A percentile compares a stretch with the other conserved stretches of the same genome.
phyloP scores from a whole-genome alignment of 768 basidiomycete species.

The Ephemerocybe angulata region DNA sequence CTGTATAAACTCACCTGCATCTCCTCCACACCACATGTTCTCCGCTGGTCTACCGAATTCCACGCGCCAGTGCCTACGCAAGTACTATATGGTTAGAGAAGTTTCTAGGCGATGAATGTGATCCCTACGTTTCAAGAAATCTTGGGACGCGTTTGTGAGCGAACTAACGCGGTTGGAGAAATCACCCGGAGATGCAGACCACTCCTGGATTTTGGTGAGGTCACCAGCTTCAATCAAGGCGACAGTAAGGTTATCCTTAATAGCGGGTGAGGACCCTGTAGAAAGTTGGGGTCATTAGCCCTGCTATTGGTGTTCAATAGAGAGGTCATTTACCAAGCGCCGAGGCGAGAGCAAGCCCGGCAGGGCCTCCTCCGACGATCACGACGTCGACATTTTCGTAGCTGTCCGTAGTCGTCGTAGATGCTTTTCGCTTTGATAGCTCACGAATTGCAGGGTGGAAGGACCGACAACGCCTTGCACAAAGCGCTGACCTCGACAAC shows the following conservation, averaged over 20 bases:
- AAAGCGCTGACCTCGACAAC: constrained; percentile 3
- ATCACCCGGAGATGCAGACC: constrained; percentile 51
- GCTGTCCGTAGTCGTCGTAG: background rate
- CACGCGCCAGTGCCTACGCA: constrained; percentile 80
- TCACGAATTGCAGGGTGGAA: background rate
- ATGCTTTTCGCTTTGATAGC: background rate
- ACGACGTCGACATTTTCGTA: constrained; percentile 75
- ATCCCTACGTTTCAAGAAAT: constrained; percentile 59
- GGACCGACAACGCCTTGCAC: background rate
- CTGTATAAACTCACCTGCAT: constrained; percentile 61
- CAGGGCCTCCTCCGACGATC: constrained; percentile 93
- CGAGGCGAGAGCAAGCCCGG: constrained; percentile 83
- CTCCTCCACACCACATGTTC: constrained; percentile 73
- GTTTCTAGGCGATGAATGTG: background rate
- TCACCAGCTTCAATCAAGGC: constrained; percentile 82
- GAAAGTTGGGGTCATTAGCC: constrained; percentile 6
- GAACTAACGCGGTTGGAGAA: constrained; percentile 88
- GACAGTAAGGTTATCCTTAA: constrained; percentile 55
- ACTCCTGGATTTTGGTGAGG: constrained; percentile 60
- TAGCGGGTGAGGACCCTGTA: constrained; percentile 49
- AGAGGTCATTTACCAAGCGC: constrained; percentile 62
- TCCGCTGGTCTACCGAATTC: constrained; percentile 61
- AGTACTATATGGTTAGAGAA: background rate
- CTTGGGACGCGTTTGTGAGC: constrained; percentile 69
- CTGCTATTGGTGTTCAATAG: background rate